Evolutionary conservation across 2,329 filamentous ascomycete species (phyloP).

Genomic region (Calonectria montana): DNA sequence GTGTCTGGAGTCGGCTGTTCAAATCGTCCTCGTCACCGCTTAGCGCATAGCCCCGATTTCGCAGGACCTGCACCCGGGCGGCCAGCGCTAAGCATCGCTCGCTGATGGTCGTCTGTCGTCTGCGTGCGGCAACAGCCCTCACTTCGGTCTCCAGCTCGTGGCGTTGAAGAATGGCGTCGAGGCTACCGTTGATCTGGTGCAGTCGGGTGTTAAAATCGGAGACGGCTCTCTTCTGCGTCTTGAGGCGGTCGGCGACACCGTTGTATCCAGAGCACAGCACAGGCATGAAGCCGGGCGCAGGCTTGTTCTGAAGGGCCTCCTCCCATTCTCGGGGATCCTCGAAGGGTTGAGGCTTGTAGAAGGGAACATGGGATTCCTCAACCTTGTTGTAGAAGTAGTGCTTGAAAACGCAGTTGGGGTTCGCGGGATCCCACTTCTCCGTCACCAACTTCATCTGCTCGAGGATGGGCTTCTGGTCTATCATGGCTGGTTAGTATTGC

Average conservation of each 20-base stretch:
- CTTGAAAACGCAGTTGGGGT: conserved; percentile 79
- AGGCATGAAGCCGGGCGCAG: conserved; percentile 79
- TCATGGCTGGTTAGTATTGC: conserved; percentile 18
- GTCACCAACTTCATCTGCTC: conserved; percentile 79
- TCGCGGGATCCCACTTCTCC: conserved; percentile 79
- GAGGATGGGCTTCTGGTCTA: conserved; percentile 75
- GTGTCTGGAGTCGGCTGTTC: conserved; percentile 74
- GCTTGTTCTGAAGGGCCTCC: conserved; percentile 83
- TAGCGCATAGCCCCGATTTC: conserved; percentile 84
- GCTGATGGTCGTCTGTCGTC: conserved; percentile 78
- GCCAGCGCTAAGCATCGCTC: conserved; percentile 80
- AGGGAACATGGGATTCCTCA: conserved; percentile 78
- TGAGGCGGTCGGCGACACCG: conserved; percentile 77
- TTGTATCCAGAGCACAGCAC: conserved; percentile 80
- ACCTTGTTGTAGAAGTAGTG: conserved; percentile 91
- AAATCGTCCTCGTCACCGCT: conserved; percentile 84
- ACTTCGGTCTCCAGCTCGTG: conserved; percentile 84
- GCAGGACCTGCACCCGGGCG: conserved; percentile 82
- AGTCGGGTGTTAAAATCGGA: conserved; percentile 76
- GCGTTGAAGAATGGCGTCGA: conserved; percentile 77
- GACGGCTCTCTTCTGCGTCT: conserved; percentile 77
- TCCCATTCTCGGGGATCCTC: conserved; percentile 87
- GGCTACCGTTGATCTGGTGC: conserved; percentile 82
- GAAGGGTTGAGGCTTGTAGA: conserved; percentile 75
- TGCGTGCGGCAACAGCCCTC: conserved; percentile 76